These are phyloP conservation scores for Thielaviopsis euricoi DNA, from an alignment of 2,329 filamentous ascomycete species.

Conservation along the genomic window DNA sequence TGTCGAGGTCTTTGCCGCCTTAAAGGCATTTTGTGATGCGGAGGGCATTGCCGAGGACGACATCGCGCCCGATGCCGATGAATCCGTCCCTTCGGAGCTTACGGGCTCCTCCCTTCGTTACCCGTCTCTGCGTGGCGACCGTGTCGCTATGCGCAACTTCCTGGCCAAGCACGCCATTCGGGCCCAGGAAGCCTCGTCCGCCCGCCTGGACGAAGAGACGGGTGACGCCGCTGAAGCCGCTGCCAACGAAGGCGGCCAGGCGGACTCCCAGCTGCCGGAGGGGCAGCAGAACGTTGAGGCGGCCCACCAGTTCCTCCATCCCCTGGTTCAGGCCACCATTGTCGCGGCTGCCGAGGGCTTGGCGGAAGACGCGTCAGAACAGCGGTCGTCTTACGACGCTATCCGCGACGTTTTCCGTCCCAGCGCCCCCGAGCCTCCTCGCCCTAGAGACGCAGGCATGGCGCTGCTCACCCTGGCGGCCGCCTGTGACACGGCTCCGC, in stretches of 20 bases:
- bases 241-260: slow-evolving; percentile 6
- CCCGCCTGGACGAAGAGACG: background rate
- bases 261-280: background rate
- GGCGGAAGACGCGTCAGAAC: slow-evolving; percentile 7
- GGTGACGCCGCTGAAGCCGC: background rate
- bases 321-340: slow-evolving; percentile 6
- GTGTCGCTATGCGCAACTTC: slow-evolving; percentile 6
- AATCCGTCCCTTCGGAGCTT: slow-evolving; percentile 17
- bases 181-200: background rate
- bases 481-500: background rate
- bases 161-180: slow-evolving; percentile 1
- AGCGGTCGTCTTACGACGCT: slow-evolving; percentile 17
- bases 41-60: slow-evolving; percentile 15
- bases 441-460: slow-evolving; percentile 5
- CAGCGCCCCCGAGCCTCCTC: slow-evolving; percentile 18
- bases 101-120: slow-evolving; percentile 9
- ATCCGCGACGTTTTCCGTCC: slow-evolving; percentile 24
- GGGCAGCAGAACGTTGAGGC: background rate
- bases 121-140: slow-evolving; percentile 1
- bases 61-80: slow-evolving; percentile 15
- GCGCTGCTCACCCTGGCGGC: slow-evolving; percentile 8
- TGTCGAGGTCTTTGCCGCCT: slow-evolving; percentile 19
- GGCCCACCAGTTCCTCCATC: background rate
- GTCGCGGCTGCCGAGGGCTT: slow-evolving; percentile 6
- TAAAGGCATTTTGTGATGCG: slow-evolving; percentile 24